phyloP scores from a whole-genome alignment of 208 protist genomes.

The Leishmania arabica region DNA sequence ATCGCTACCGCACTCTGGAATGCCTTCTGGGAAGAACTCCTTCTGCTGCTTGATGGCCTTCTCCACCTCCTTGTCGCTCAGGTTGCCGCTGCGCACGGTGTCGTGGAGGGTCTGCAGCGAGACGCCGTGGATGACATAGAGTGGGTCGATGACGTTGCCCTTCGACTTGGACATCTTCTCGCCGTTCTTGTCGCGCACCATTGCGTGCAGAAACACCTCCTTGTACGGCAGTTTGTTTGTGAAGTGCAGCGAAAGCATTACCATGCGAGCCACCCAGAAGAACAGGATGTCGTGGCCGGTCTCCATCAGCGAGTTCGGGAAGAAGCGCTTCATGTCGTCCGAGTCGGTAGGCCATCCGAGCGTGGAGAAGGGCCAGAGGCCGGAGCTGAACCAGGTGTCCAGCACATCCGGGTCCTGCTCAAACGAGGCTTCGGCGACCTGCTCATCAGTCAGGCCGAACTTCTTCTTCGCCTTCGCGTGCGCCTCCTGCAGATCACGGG shows the following conservation, averaged over 20 bases:
- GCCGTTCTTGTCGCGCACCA: constrained; percentile 99
- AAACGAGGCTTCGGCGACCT: constrained; percentile 59
- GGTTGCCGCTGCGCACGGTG: constrained; percentile 94
- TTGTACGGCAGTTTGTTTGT: constrained; percentile 97
- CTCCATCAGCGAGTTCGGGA: constrained; percentile 97
- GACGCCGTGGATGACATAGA: constrained; percentile 98
- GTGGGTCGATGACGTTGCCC: constrained; percentile 99
- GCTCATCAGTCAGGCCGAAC: constrained; percentile 75
- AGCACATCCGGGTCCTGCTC: constrained; percentile 99
- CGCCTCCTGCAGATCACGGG: constrained; percentile 94
- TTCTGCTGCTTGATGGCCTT: constrained; percentile 93
- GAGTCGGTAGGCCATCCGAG: constrained; percentile 96
- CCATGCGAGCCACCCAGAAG: constrained; percentile 99
- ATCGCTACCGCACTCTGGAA: constrained; percentile 98
- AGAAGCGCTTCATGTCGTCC: constrained; percentile 96
- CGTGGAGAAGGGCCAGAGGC: constrained; percentile 98
- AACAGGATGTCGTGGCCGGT: constrained; percentile 99
- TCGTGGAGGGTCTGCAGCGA: constrained; percentile 93
- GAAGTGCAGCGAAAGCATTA: constrained; percentile 99
- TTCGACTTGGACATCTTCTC: constrained; percentile 99
- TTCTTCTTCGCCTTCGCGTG: constrained; percentile 79
- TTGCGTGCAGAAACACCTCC: constrained; percentile 98
- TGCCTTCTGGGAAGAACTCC: constrained; percentile 95
- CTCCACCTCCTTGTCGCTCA: constrained; percentile 93
- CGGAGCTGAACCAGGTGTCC: constrained; percentile 99